Evolutionary conservation across 2,329 filamentous ascomycete species (phyloP).

Genomic region (Trichoderma semiorbis): DNA sequence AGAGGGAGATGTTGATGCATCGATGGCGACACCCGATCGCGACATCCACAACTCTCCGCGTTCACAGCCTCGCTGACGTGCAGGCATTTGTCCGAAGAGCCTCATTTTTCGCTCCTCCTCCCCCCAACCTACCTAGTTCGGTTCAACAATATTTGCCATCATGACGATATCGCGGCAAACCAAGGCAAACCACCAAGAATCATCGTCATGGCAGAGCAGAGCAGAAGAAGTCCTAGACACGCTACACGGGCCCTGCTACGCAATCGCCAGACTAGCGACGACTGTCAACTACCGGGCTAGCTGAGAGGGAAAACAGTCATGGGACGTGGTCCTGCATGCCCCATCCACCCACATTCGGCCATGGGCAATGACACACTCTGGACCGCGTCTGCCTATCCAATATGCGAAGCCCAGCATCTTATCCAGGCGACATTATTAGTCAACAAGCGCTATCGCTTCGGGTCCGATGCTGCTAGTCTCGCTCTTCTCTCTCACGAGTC

Average conservation of each 20-base stretch:
- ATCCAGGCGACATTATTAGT: neutral
- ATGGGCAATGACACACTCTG: constrained; percentile 5
- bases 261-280: neutral
- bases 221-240: constrained; percentile 1
- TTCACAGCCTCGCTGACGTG: constrained; percentile 14
- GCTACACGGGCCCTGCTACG: neutral
- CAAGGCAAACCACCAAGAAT: neutral
- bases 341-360: neutral
- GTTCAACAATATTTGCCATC: neutral
- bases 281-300: constrained; percentile 2
- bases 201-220: neutral
- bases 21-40: constrained; percentile 7
- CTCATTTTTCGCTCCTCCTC: neutral
- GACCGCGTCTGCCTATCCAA: constrained; percentile 12
- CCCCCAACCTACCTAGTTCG: neutral
- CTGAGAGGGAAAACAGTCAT: constrained; percentile 9
- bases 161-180: constrained; percentile 6
- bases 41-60: neutral
- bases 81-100: constrained; percentile 6
- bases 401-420: neutral
- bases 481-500: constrained; percentile 13
- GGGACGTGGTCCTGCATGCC: constrained; percentile 6
- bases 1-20: neutral
- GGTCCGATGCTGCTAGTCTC: neutral
- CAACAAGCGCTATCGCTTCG: constrained; percentile 11